phyloP scores from a whole-genome alignment of 2,329 filamentous ascomycete genomes.

The Xylaria sp. region DNA sequence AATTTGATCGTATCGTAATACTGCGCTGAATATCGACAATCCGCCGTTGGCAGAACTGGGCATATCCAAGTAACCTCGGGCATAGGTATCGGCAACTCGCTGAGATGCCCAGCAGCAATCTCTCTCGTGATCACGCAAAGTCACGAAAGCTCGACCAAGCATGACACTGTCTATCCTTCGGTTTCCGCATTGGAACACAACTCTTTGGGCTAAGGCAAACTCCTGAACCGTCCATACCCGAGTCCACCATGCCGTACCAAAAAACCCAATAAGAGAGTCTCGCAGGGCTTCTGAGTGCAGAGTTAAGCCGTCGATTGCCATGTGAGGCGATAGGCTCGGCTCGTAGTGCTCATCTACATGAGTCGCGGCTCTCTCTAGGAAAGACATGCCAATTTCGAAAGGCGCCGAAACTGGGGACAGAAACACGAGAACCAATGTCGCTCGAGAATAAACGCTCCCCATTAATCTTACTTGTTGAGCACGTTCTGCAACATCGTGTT shows the following conservation, averaged over 20 bases:
- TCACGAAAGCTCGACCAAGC: neutral
- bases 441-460: neutral
- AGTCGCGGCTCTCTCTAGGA: neutral
- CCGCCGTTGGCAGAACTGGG: slow-evolving; percentile 7
- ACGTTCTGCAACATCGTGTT: neutral
- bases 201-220: neutral
- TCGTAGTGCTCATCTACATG: slow-evolving; percentile 4
- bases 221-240: slow-evolving; percentile 12
- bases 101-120: slow-evolving; percentile 7
- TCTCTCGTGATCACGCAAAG: slow-evolving; percentile 1
- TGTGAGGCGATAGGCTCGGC: slow-evolving; percentile 1
- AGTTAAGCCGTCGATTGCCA: neutral
- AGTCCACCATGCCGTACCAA: slow-evolving; percentile 9
- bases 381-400: slow-evolving; percentile 7
- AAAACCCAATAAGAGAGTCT: slow-evolving; percentile 8
- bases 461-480: neutral
- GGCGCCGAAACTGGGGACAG: neutral
- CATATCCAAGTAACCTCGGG: neutral
- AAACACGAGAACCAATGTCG: slow-evolving; percentile 5
- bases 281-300: neutral
- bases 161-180: neutral
- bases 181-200: slow-evolving; percentile 3
- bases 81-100: neutral
- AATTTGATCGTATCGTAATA: slow-evolving; percentile 5
- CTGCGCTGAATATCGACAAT: neutral